These are phyloP conservation scores for Obba rivulosa DNA, from an alignment of 768 basidiomycete genomes.

Conservation along the genomic window DNA sequence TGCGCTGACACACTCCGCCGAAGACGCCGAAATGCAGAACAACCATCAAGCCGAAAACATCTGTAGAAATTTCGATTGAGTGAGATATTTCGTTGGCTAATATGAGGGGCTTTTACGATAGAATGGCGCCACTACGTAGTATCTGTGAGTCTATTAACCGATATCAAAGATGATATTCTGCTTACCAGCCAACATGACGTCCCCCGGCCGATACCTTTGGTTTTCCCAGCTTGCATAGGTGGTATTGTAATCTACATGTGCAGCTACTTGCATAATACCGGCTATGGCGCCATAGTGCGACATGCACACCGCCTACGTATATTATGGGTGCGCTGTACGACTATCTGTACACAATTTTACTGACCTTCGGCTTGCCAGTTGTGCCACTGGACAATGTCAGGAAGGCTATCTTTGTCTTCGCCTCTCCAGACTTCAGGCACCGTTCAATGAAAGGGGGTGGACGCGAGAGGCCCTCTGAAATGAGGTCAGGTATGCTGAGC, in stretches of 20 bases:
- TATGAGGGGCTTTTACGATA: conserved; percentile 18
- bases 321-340: neutral
- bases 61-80: conserved; percentile 28
- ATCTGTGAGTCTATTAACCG: neutral
- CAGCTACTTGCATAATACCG: conserved; percentile 20
- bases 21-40: conserved; percentile 56
- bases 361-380: conserved; percentile 61
- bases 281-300: conserved; percentile 29
- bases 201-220: conserved; percentile 35
- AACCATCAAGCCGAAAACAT: conserved; percentile 61
- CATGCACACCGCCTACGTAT: conserved; percentile 34
- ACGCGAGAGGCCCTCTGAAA: conserved; percentile 40
- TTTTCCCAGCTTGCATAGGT: neutral
- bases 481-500: conserved; percentile 40
- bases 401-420: conserved; percentile 60
- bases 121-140: conserved; percentile 21
- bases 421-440: conserved; percentile 49
- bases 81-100: neutral
- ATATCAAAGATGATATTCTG: conserved; percentile 27
- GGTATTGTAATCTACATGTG: conserved; percentile 17
- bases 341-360: neutral
- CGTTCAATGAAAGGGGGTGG: conserved; percentile 41
- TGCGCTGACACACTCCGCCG: conserved; percentile 36
- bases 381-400: conserved; percentile 71
- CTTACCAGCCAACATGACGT: conserved; percentile 53